A percentile compares a stretch with the other conserved stretches of the same genome.
These are phyloP conservation scores for Podila epicladia DNA, from an alignment of 192 early-diverging fungal genomes.

Conservation along the genomic window DNA sequence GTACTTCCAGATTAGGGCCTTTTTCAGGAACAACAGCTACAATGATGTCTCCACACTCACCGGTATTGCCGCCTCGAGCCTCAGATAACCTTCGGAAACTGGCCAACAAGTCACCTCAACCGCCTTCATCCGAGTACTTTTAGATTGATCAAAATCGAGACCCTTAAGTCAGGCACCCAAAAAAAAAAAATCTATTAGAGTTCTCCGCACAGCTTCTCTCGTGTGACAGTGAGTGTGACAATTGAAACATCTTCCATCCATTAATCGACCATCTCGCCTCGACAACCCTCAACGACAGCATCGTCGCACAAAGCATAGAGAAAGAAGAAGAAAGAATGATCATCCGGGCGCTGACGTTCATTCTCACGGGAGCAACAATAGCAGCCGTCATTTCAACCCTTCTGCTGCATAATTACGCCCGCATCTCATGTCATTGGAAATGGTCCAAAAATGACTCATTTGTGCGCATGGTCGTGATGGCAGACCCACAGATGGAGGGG, in stretches of 20 bases:
- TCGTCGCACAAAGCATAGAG: neutral
- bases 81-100: constrained; percentile 38
- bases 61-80: too few relatives aligned
- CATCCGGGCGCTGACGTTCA: neutral
- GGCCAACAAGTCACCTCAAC: constrained; percentile 9
- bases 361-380: constrained; percentile 11
- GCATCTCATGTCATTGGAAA: constrained; percentile 42
- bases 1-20: too few relatives aligned
- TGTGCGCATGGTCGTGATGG: constrained; percentile 66
- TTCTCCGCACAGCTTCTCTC: too few relatives aligned
- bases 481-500: constrained; percentile 76
- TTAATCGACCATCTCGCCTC: too few relatives aligned
- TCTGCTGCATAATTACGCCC: constrained; percentile 29
- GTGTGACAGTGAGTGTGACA: too few relatives aligned
- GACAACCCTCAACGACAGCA: neutral
- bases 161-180: too few relatives aligned
- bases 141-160: too few relatives aligned
- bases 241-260: too few relatives aligned
- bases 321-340: constrained; percentile 13
- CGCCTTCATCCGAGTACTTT: neutral
- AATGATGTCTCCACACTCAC: neutral
- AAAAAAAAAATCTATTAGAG: too few relatives aligned
- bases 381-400: constrained; percentile 12
- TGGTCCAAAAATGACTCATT: constrained; percentile 37
- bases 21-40: neutral